Base-by-base conservation (phyloP, 305 asterid species). In the Solanum hybrid region DNA sequence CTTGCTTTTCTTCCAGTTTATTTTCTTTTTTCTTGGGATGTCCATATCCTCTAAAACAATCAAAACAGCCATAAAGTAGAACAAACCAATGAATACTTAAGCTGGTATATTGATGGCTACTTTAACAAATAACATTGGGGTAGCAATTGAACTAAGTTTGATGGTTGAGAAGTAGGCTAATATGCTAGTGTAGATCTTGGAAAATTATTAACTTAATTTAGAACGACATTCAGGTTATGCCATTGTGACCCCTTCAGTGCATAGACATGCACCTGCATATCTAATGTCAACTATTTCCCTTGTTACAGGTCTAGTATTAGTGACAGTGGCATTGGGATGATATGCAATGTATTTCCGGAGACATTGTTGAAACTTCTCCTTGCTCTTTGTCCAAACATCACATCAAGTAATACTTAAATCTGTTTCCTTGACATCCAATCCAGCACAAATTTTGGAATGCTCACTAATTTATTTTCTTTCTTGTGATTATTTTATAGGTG, bases 321-420 rank as follows among this genome's bases (percentile, higher is more conserved):
- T 70, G 99, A 97, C 89, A 94, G 98, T 86, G 99, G 99, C 89
- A 93, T 98, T 91, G 99, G 99, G 88, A 97, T 98, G 96, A 95
- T 98, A 86, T 98, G 99, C 96, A 97, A 98, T 90, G 96, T 94
- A 82, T 95, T 94, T 81, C 98, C 99, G 0, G 98, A 97, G 34
- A 94, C 98, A 72, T 89, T 98, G 90, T 92, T 96, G 24, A 95
- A 95, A 89, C 98, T 97, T 89, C 96, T 97, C 88, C 97, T 97
- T 41, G 97, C 99, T 61, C 96, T 96, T 33, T 97, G 99, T 91
- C 99, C 98, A 87, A 97, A 95, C 90, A 95, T 97, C 91, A 96
- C 98, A 88, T 98, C 99, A 79, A 98, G 99, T 98, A 97, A 95
- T 89, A 77, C 72, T 88, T 91, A 38, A 27, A 79, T 75, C 76